A percentile compares a stretch with the other conserved stretches of the same genome.
phyloP scores from a whole-genome alignment of 768 basidiomycete species.

The Auriscalpium microsporum region DNA sequence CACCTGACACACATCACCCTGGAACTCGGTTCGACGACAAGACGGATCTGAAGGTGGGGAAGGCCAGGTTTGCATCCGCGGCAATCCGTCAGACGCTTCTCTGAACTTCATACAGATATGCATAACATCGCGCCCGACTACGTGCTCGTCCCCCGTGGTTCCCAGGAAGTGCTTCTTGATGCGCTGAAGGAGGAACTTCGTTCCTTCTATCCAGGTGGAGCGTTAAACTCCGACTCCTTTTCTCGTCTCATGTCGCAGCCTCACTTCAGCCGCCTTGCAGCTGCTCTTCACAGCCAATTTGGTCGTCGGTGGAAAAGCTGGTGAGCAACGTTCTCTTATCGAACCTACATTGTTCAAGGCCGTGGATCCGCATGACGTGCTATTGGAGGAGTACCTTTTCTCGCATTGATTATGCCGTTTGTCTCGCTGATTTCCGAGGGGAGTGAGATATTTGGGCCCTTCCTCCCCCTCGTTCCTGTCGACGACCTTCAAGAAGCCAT shows the following conservation, averaged over 20 bases:
- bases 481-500: conserved; percentile 48
- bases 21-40: conserved; percentile 31
- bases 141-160: conserved; percentile 30
- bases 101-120: conserved; percentile 24
- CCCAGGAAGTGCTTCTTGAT: conserved; percentile 39
- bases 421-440: neutral
- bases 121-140: conserved; percentile 39
- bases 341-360: conserved; percentile 54
- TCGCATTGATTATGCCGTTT: too few relatives aligned
- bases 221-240: conserved; percentile 35
- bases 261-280: conserved; percentile 51
- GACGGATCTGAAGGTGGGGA: conserved; percentile 45
- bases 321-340: conserved; percentile 30
- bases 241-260: conserved; percentile 43
- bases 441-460: conserved; percentile 65
- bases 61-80: conserved; percentile 44
- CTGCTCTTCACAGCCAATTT: conserved; percentile 47
- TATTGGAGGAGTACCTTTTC: conserved; percentile 48
- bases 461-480: conserved; percentile 55
- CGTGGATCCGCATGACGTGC: conserved; percentile 43
- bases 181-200: conserved; percentile 35
- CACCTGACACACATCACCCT: conserved; percentile 35
- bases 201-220: conserved; percentile 47
- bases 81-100: neutral
- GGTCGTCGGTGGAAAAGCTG: conserved; percentile 40